Evolutionary conservation across 78 protist genomes (phyloP).

Genomic region (Cavenderia fasciculata): DNA sequence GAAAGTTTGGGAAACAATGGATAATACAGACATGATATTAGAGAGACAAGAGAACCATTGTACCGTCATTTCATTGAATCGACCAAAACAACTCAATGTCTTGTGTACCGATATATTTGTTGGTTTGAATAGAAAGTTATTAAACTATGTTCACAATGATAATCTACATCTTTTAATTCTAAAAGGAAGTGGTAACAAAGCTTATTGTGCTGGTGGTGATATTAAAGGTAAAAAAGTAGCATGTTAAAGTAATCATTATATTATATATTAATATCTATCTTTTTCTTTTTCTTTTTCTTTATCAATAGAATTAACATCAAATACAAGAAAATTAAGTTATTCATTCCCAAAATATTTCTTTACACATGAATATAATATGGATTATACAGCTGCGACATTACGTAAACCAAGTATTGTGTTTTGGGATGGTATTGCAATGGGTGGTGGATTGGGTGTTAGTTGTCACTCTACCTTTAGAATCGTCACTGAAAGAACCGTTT

Average conservation of each 20-base stretch:
- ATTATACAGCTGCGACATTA: conserved; percentile 73
- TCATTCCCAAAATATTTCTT: conserved; percentile 84
- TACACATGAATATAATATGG: conserved; percentile 86
- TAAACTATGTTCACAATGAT: conserved; percentile 10
- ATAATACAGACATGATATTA: not conserved
- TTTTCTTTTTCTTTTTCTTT: not conserved
- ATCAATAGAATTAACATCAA: conserved; percentile 30
- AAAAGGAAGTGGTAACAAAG: conserved; percentile 90
- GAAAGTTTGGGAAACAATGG: conserved; percentile 20
- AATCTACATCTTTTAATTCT: conserved; percentile 34
- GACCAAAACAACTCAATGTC: conserved; percentile 55
- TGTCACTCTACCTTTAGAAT: conserved; percentile 85
- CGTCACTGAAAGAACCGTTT: conserved; percentile 89
- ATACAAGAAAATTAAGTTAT: conserved; percentile 40
- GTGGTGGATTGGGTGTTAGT: conserved; percentile 91
- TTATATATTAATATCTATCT: not conserved
- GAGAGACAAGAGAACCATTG: conserved; percentile 7
- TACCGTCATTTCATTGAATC: not conserved
- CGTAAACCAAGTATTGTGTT: conserved; percentile 57
- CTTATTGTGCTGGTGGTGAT: conserved; percentile 96
- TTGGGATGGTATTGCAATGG: conserved; percentile 82
- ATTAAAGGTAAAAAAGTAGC: conserved; percentile 52
- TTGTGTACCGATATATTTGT: conserved; percentile 49
- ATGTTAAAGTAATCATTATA: not conserved
- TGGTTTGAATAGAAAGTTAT: conserved; percentile 22